Evolutionary conservation across 2,329 filamentous ascomycete genomes (phyloP), one percentile per base, ranked within the genome.

Genomic region (Arthroderma uncinatum): DNA sequence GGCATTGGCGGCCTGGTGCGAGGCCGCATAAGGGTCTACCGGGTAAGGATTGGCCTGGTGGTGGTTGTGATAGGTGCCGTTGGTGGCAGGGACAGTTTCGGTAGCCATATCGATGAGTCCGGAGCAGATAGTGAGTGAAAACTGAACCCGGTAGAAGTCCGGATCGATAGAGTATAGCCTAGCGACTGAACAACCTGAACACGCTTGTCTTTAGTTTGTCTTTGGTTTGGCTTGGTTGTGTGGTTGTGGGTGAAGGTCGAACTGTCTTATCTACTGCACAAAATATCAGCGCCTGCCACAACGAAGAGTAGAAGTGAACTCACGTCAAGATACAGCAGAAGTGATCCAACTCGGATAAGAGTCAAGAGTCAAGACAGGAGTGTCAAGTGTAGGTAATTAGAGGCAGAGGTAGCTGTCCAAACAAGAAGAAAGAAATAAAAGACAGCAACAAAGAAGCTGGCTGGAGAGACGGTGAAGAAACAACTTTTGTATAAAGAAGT

Each of bases 11-110:
- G 66, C 64, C 53, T 65, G 64, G 60, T 67, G 67, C 21, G 65
- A 63, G 57, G 66, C 66, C 60, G 68, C 67, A 63, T 70, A 73
- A 37, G 66, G 67, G 42, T 72, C 70, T 23, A 62, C 58, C 19
- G 67, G 64, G 59, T 73, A 74, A 8, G 63, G 66, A 25, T 54
- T 61, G 6, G 59, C 14, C 34, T 62, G 61, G 57, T 72, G 71
- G 61, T 72, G 72, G 58, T 66, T 64, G 61, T 69, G 67, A 62
- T 70, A 73, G 64, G 65, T 72, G 64, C 72, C 72, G 65, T 74
- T 74, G 53, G 74, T 63, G 56, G 71, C 69, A 61, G 72, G 70
- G 57, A 67, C 67, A 59, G 70, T 68, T 63, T 53, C 36, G 10
- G 36, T 53, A 39, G 50, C 30, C 36, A 36, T 53, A 12, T 21